phyloP scores from a whole-genome alignment of 805 yeast species.

The Lipomyces oligophaga region DNA sequence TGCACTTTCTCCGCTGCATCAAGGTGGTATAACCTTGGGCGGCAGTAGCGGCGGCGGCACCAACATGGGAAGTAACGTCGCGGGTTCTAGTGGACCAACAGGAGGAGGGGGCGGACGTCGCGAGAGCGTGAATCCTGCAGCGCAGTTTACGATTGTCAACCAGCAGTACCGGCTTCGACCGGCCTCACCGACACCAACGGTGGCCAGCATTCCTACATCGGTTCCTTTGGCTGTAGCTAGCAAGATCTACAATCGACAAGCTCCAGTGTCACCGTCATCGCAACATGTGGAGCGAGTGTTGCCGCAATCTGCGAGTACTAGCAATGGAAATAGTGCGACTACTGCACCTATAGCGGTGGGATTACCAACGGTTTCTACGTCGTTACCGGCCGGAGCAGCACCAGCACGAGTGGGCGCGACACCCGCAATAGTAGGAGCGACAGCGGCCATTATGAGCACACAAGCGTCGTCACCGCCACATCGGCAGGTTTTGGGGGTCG shows the following conservation, averaged over 20 bases:
- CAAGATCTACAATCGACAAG: not conserved
- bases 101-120: conserved; percentile 1
- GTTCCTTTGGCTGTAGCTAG: conserved; percentile 3
- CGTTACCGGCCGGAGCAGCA: not conserved
- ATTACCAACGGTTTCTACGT: not conserved
- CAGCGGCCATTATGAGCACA: not conserved
- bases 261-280: conserved; percentile 2
- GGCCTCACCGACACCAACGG: conserved; percentile 7
- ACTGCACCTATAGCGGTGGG: conserved; percentile 2
- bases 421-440: not conserved
- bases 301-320: not conserved
- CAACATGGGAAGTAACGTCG: too few relatives aligned
- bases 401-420: not conserved
- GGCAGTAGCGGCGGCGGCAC: too few relatives aligned
- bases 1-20: conserved; percentile 15
- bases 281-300: too few relatives aligned
- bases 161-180: conserved; percentile 20
- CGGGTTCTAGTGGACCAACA: too few relatives aligned
- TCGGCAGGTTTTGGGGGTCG: conserved; percentile 11
- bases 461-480: conserved; percentile 1
- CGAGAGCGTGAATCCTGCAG: conserved; percentile 21
- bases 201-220: conserved; percentile 6
- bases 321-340: not conserved
- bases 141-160: conserved; percentile 19
- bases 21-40: conserved; percentile 1